Evolutionary conservation across 768 basidiomycete species (phyloP).

Genomic region (Mycena galericulata): DNA sequence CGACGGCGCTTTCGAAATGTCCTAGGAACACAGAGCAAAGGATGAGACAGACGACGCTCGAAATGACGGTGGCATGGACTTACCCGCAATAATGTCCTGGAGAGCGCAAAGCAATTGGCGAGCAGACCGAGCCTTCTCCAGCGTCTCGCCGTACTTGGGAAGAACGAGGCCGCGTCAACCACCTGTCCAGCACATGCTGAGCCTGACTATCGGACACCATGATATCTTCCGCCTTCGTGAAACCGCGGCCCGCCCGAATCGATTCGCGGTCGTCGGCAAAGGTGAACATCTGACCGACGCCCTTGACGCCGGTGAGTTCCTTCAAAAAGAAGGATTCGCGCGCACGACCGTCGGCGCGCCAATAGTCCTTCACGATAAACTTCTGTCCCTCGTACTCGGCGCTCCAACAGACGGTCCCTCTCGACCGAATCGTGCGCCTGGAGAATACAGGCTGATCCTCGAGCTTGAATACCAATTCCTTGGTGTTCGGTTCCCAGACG

Average conservation of each 20-base stretch:
- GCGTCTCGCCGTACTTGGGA: conserved; percentile 26
- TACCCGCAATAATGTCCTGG: conserved; percentile 34
- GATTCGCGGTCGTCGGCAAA: conserved; percentile 13
- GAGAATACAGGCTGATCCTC: conserved; percentile 20
- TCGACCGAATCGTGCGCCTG: conserved; percentile 35
- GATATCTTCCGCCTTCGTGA: background rate
- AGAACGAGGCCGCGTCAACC: conserved; percentile 30
- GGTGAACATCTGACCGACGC: conserved; percentile 35
- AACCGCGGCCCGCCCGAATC: conserved; percentile 10
- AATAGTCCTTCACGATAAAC: conserved; percentile 39
- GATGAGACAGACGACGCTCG: background rate
- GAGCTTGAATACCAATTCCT: background rate
- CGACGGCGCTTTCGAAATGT: conserved; percentile 25
- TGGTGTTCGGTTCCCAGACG: background rate
- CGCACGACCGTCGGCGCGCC: conserved; percentile 24
- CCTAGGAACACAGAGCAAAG: conserved; percentile 26
- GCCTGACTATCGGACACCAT: background rate
- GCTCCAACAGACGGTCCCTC: conserved; percentile 41
- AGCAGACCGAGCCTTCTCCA: conserved; percentile 25
- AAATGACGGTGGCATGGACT: background rate
- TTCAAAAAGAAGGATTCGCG: conserved; percentile 32
- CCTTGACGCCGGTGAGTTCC: conserved; percentile 21
- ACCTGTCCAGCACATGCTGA: background rate
- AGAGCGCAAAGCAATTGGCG: conserved; percentile 31
- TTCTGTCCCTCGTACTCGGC: conserved; percentile 6